Percentiles rank a stretch among this genome's conserved stretches.
Conservation (phyloP, 2,329 filamentous ascomycete genomes). For the Gliomastix tumulicola region DNA sequence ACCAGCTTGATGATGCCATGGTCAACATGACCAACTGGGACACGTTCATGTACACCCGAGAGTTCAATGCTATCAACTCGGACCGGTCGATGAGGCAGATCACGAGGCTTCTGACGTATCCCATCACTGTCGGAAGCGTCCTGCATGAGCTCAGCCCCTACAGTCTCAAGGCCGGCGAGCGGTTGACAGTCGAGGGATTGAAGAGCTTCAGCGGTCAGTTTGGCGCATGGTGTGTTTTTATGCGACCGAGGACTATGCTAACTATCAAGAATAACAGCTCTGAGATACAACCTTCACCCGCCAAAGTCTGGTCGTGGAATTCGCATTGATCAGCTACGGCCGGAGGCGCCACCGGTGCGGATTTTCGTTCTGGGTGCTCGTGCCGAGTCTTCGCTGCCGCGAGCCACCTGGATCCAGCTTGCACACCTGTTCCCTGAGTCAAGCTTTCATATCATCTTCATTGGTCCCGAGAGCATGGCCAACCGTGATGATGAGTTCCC, state of each 20-base stretch:
- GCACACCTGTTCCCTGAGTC: conserved; percentile 91
- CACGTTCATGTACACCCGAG: conserved; percentile 86
- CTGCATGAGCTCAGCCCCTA: conserved; percentile 95
- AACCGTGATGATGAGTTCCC: conserved; percentile 93
- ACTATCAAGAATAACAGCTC: no score
- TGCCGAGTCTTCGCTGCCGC: conserved; percentile 92
- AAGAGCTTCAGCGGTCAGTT: conserved; percentile 85
- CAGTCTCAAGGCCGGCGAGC: conserved; percentile 64
- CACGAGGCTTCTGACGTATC: conserved; percentile 89
- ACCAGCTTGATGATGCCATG: conserved; percentile 85
- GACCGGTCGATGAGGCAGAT: conserved; percentile 89
- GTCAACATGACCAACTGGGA: conserved; percentile 99
- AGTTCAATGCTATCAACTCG: conserved; percentile 85
- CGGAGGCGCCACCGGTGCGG: conserved; percentile 80
- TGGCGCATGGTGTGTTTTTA: no score
- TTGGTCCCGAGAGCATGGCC: conserved; percentile 92
- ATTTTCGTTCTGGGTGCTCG: conserved; percentile 91
- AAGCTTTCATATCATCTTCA: conserved; percentile 87
- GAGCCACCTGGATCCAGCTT: conserved; percentile 89
- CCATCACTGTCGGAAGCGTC: conserved; percentile 83
- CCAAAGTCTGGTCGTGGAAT: conserved; percentile 69
- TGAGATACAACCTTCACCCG: conserved; percentile 91
- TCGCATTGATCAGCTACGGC: conserved; percentile 70
- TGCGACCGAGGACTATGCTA: no score
- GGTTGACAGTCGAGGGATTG: conserved; percentile 79